Conservation (phyloP, 176 grass and related monocot genomes). For the Elaeis guineensis region DNA sequence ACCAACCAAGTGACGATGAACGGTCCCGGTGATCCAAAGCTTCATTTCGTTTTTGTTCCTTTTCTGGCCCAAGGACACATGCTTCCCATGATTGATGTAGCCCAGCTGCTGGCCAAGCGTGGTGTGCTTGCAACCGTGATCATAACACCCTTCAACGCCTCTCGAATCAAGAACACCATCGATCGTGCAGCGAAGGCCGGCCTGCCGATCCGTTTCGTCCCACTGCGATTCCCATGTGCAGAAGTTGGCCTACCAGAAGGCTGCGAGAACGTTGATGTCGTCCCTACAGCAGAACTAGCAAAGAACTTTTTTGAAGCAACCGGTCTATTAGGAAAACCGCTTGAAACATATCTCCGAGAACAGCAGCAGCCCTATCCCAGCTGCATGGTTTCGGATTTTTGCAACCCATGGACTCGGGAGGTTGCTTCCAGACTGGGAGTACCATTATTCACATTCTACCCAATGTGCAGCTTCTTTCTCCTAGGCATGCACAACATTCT, state of each 20-base stretch:
- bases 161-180: constrained; percentile 28
- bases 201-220: constrained; percentile 5
- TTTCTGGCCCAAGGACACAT: constrained; percentile 44
- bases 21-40: too few species aligned
- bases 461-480: constrained; percentile 34
- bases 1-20: too few species aligned
- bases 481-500: constrained; percentile 26
- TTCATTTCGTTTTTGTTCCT: constrained; percentile 47
- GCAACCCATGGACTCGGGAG: constrained; percentile 34
- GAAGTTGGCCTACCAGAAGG: constrained; percentile 41
- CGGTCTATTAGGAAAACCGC: constrained; percentile 13
- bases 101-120: constrained; percentile 38
- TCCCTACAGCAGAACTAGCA: not conserved
- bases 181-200: constrained; percentile 10
- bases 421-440: constrained; percentile 34
- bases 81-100: constrained; percentile 48
- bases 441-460: constrained; percentile 40
- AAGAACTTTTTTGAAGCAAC: constrained; percentile 29
- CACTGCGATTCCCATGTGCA: constrained; percentile 22
- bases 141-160: constrained; percentile 32
- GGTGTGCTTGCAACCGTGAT: constrained; percentile 39
- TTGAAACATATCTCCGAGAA: constrained; percentile 22
- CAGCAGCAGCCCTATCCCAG: constrained; percentile 2
- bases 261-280: constrained; percentile 38
- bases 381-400: constrained; percentile 48